phyloP scores from a whole-genome alignment of 2,329 filamentous ascomycete species.

The Decorospora gaudefroyi region DNA sequence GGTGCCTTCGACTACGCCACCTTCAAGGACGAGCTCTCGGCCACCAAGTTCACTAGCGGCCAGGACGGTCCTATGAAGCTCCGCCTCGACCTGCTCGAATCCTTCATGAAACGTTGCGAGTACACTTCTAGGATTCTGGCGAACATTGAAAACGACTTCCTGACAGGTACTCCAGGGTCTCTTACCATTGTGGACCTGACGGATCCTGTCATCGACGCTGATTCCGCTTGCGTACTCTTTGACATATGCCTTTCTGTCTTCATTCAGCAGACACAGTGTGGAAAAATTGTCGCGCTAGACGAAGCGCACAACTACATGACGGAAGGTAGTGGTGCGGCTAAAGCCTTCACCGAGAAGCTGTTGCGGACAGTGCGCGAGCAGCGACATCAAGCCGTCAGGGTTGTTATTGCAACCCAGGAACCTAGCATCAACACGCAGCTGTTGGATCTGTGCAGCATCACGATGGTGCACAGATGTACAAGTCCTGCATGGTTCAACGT shows the following conservation, averaged over 20 bases:
- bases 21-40: not conserved
- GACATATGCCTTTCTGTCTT: slow-evolving; percentile 71
- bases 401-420: slow-evolving; percentile 76
- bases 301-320: slow-evolving; percentile 78
- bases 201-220: slow-evolving; percentile 69
- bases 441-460: slow-evolving; percentile 70
- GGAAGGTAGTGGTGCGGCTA: slow-evolving; percentile 51
- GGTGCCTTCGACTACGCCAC: slow-evolving; percentile 6
- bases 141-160: too few species aligned
- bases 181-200: slow-evolving; percentile 72
- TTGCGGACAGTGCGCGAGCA: slow-evolving; percentile 69
- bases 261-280: slow-evolving; percentile 49
- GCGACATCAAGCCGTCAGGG: slow-evolving; percentile 66
- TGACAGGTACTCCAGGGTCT: slow-evolving; percentile 42
- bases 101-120: too few species aligned
- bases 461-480: slow-evolving; percentile 71
- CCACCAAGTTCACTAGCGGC: not conserved
- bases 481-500: slow-evolving; percentile 64
- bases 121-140: too few species aligned
- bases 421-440: slow-evolving; percentile 69
- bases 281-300: slow-evolving; percentile 68
- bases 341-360: slow-evolving; percentile 62
- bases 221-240: slow-evolving; percentile 72
- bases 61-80: not conserved
- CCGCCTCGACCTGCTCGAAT: not conserved